These are phyloP conservation scores for Penicillium longicatenatum DNA, from an alignment of 495 filamentous ascomycete genomes.

Conservation along the genomic window DNA sequence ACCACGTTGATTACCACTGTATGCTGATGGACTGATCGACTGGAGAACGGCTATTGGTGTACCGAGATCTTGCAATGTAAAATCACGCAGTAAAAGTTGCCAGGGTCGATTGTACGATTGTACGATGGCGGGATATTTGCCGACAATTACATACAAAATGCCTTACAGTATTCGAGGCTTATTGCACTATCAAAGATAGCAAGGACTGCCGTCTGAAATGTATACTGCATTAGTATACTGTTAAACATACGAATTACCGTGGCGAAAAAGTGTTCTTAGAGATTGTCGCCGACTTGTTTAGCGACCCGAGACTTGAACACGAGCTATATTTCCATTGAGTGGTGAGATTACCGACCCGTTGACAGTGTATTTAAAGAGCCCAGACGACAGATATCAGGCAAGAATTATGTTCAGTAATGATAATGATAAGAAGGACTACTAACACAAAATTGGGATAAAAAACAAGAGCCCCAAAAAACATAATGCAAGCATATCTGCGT, in stretches of 20 bases:
- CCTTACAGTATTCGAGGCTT: neutral
- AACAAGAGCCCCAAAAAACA: neutral
- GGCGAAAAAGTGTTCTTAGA: neutral
- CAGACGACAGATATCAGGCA: neutral
- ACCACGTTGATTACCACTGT: too few species aligned
- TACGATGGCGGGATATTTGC: neutral
- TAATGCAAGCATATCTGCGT: neutral
- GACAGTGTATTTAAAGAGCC: neutral
- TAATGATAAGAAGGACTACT: neutral
- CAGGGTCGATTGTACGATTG: neutral
- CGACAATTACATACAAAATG: neutral
- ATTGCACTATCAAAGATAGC: neutral
- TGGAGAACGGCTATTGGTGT: neutral
- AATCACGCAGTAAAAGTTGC: neutral
- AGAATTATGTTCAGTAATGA: constrained; percentile 7
- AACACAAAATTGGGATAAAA: constrained; percentile 2
- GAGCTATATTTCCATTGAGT: neutral
- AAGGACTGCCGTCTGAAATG: too few species aligned
- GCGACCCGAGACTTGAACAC: neutral
- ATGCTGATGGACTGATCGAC: neutral
- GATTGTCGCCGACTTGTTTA: neutral
- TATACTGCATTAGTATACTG: neutral
- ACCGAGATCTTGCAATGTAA: neutral
- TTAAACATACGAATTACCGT: neutral
- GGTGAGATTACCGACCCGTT: neutral